Evolutionary conservation across 495 filamentous ascomycete species (phyloP), one percentile per base, ranked within the genome.

Genomic region (Talaromyces adpressus): DNA sequence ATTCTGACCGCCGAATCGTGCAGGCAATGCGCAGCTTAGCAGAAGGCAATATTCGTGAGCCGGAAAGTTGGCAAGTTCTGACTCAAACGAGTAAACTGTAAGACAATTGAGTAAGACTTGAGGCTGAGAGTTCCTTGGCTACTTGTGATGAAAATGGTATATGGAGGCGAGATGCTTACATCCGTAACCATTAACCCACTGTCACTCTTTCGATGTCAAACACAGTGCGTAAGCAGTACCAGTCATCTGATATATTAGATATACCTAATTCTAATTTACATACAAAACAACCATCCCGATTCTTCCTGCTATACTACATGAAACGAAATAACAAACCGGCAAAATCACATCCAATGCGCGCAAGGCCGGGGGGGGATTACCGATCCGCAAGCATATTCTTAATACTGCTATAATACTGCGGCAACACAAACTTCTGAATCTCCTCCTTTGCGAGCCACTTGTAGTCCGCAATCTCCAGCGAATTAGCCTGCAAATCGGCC

Each of bases 401-500:
- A 61, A 97, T 82, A 59, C 80, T 80, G 63, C 76, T 82, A 77
- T 84, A 97, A 74, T 96, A 94, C 61, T 82, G 78, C 20, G 72
- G 68, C 11, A 75, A 69, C 51, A 95, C 81, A 53, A 77, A 77
- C 67, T 86, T 77, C 69, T 85, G 64, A 51, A 97, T 80, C 83
- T 99, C 94, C 62, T 96, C 91, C 76, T 88, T 92, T 16, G 89
- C 85, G 65, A 97, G 76, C 94, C 94, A 99, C 76, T 90, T 85
- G 77, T 92, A 99, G 70, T 97, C 93, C 49, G 81, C 76, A 25
- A 94, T 71, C 20, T 87, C 88, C 56, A 89, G 81, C 66, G 76
- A 77, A 76, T 96, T 98, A 57, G 75, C 79, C 54, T 77, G 78
- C 61, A 98, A 75, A 74, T 97, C 85, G 4, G 87, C 91, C 78